phyloP scores from a whole-genome alignment of 2,329 filamentous ascomycete genomes.

The Aquanectria penicillioides region DNA sequence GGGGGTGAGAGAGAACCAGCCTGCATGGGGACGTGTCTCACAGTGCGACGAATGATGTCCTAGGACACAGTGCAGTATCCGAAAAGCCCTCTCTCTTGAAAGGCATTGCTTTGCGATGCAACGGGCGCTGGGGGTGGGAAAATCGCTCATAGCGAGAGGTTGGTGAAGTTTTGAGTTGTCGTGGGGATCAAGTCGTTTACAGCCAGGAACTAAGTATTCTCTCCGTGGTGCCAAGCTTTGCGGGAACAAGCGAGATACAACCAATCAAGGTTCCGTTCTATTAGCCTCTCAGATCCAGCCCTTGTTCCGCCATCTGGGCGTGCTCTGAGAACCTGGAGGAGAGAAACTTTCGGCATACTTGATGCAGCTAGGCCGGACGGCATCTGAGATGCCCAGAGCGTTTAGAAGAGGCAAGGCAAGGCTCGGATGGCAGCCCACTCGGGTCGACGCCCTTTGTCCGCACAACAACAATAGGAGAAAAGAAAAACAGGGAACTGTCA shows the following conservation, averaged over 20 bases:
- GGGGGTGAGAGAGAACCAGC: background rate
- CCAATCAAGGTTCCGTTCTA: conserved; percentile 29
- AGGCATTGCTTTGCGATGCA: conserved; percentile 6
- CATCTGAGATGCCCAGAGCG: conserved; percentile 8
- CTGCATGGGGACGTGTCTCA: conserved; percentile 10
- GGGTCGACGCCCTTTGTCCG: background rate
- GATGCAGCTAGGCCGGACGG: conserved; percentile 23
- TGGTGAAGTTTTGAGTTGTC: conserved; percentile 26
- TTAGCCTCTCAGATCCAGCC: conserved; percentile 5
- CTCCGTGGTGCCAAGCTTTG: conserved; percentile 20
- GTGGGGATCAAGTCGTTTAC: conserved; percentile 22
- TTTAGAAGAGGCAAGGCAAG: background rate
- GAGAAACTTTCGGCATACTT: conserved; percentile 20
- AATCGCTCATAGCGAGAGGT: conserved; percentile 31
- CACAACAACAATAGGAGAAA: background rate
- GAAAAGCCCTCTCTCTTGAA: conserved; percentile 2
- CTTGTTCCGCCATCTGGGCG: conserved; percentile 5
- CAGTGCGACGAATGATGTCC: conserved; percentile 8
- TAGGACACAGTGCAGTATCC: conserved; percentile 23
- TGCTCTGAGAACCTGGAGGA: background rate
- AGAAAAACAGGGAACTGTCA: conserved; percentile 6
- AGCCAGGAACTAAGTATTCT: conserved; percentile 25
- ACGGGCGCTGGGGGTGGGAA: conserved; percentile 23
- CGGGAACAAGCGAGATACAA: conserved; percentile 33
- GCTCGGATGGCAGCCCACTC: conserved; percentile 1